Conservation (phyloP, 1,284 basidiomycete genomes). For the Trichosporon faecale region DNA sequence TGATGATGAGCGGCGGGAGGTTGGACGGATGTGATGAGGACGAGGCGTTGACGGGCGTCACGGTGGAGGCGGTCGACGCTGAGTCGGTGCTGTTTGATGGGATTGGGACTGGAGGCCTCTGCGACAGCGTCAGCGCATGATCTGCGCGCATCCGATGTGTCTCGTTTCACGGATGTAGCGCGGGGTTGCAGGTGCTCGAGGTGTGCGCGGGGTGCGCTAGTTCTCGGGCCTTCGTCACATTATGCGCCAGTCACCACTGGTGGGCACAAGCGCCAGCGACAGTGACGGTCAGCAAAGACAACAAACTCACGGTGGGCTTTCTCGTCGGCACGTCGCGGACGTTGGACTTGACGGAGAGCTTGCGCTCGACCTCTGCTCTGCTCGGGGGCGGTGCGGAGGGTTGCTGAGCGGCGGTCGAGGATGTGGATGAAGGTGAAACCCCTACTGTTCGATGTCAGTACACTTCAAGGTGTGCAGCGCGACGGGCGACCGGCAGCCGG, state of each 20-base stretch:
- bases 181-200: too few relatives aligned
- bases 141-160: not conserved
- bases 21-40: constrained; percentile 64
- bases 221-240: not conserved
- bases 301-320: not conserved
- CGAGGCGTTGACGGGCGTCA: constrained; percentile 62
- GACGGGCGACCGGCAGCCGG: too few relatives aligned
- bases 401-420: constrained; percentile 4
- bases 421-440: constrained; percentile 7
- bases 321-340: not conserved
- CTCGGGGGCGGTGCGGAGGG: constrained; percentile 66
- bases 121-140: not conserved
- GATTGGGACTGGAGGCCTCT: constrained; percentile 55
- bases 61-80: constrained; percentile 6
- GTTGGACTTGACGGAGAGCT: constrained; percentile 67
- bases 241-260: not conserved
- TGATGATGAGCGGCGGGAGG: constrained; percentile 48
- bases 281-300: too few relatives aligned
- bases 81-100: constrained; percentile 7
- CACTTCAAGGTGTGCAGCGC: not conserved
- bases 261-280: too few relatives aligned
- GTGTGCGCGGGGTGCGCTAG: too few relatives aligned
- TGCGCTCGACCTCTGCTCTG: constrained; percentile 78
- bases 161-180: not conserved
- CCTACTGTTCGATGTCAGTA: constrained; percentile 1